phyloP scores from a whole-genome alignment of 768 basidiomycete genomes.

The Suillus occidentalis region DNA sequence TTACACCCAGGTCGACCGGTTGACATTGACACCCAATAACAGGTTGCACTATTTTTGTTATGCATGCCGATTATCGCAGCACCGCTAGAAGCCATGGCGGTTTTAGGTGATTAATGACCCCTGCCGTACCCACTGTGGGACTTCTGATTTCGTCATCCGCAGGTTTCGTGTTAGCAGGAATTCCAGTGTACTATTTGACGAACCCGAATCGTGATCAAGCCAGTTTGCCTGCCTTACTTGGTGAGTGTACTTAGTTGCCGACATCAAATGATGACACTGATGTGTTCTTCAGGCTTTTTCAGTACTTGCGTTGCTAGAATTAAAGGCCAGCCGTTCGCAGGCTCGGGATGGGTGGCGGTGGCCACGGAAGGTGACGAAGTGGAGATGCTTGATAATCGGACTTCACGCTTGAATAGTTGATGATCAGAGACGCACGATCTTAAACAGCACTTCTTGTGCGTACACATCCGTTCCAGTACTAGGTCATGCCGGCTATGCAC shows the following conservation, averaged over 20 bases:
- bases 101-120: conserved; percentile 59
- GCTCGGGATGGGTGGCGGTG: conserved; percentile 76
- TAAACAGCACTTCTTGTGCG: neutral
- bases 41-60: conserved; percentile 88
- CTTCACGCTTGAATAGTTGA: conserved; percentile 19
- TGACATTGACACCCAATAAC: conserved; percentile 7
- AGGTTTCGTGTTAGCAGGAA: conserved; percentile 78
- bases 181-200: conserved; percentile 84
- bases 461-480: neutral
- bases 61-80: conserved; percentile 96
- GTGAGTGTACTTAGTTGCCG: conserved; percentile 33
- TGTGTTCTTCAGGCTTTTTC: conserved; percentile 38
- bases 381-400: conserved; percentile 54
- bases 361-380: conserved; percentile 67
- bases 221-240: conserved; percentile 26
- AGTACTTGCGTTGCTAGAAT: conserved; percentile 45
- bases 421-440: conserved; percentile 1
- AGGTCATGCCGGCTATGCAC: neutral
- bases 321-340: conserved; percentile 50
- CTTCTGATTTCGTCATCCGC: conserved; percentile 9
- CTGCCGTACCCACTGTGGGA: neutral
- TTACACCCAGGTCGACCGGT: neutral
- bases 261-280: conserved; percentile 5
- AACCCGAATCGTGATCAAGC: conserved; percentile 57
- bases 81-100: conserved; percentile 83